A percentile compares a stretch with the other conserved stretches of the same genome.
These are phyloP conservation scores for Talaromyces trachyspermus DNA, from an alignment of 495 filamentous ascomycete genomes.

Conservation along the genomic window DNA sequence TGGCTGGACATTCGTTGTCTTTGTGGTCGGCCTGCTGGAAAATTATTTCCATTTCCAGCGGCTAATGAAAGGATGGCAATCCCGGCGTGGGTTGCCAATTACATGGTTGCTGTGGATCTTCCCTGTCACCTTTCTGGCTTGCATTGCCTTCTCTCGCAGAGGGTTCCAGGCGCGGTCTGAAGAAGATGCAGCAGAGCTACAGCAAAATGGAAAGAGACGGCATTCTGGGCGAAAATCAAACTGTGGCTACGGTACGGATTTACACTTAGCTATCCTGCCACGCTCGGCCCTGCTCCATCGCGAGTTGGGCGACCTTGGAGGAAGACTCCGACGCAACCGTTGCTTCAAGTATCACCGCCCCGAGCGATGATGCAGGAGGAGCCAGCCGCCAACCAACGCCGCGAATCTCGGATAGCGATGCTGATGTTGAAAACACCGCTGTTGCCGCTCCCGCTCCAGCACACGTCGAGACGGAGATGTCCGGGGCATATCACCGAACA, in stretches of 20 bases:
- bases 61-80: conserved; percentile 42
- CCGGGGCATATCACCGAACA: neutral
- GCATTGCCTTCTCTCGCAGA: conserved; percentile 33
- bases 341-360: conserved; percentile 23
- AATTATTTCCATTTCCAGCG: conserved; percentile 44
- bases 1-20: conserved; percentile 33
- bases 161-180: conserved; percentile 29
- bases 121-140: conserved; percentile 27
- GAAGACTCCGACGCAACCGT: conserved; percentile 17
- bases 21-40: conserved; percentile 43
- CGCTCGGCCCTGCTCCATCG: conserved; percentile 26
- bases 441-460: neutral
- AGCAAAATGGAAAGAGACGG: conserved; percentile 36
- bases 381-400: neutral
- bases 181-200: conserved; percentile 32
- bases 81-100: conserved; percentile 40
- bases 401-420: neutral
- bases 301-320: conserved; percentile 11
- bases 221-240: conserved; percentile 26
- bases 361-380: neutral
- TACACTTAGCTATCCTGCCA: conserved; percentile 36
- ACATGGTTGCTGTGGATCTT: conserved; percentile 34
- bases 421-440: neutral
- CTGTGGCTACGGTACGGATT: conserved; percentile 48
- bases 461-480: neutral